Evolutionary conservation across 2,329 filamentous ascomycete genomes (phyloP).

Genomic region (Diatrype stigma): DNA sequence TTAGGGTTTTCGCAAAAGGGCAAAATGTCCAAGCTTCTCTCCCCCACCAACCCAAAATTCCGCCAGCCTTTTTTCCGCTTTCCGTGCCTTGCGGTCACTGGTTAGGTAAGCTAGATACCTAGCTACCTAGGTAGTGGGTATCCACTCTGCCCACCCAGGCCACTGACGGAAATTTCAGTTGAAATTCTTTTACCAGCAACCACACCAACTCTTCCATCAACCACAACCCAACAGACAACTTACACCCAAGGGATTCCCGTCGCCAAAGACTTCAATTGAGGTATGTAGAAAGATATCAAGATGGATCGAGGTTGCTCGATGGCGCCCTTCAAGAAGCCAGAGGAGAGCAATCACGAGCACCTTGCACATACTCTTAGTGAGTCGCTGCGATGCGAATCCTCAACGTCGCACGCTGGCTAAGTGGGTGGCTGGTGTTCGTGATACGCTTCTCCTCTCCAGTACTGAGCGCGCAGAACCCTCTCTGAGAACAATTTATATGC

Average conservation of each 20-base stretch:
- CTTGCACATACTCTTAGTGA: neutral
- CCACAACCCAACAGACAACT: slow-evolving; percentile 23
- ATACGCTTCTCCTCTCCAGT: slow-evolving; percentile 63
- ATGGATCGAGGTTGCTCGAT: slow-evolving; percentile 32
- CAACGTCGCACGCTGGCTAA: slow-evolving; percentile 5
- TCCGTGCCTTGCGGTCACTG: no score
- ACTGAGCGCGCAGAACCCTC: slow-evolving; percentile 69
- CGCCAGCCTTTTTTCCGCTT: neutral
- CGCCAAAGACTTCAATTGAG: slow-evolving; percentile 30
- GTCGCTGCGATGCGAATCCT: neutral
- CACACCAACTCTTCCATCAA: slow-evolving; percentile 13
- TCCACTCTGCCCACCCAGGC: no score
- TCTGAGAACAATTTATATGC: slow-evolving; percentile 28
- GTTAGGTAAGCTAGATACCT: no score
- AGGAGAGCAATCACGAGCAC: slow-evolving; percentile 57
- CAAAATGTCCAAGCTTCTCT: neutral
- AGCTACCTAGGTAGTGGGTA: no score
- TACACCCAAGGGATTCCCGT: slow-evolving; percentile 9
- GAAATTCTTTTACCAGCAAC: slow-evolving; percentile 30
- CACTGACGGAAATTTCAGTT: neutral
- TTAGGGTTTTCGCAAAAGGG: neutral
- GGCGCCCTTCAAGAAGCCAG: slow-evolving; percentile 46
- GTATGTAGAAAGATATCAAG: slow-evolving; percentile 37
- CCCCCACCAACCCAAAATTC: neutral
- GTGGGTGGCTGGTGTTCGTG: slow-evolving; percentile 27